Base-by-base conservation (phyloP, 2,329 filamentous ascomycete genomes). In the Colletotrichum camelliae region DNA sequence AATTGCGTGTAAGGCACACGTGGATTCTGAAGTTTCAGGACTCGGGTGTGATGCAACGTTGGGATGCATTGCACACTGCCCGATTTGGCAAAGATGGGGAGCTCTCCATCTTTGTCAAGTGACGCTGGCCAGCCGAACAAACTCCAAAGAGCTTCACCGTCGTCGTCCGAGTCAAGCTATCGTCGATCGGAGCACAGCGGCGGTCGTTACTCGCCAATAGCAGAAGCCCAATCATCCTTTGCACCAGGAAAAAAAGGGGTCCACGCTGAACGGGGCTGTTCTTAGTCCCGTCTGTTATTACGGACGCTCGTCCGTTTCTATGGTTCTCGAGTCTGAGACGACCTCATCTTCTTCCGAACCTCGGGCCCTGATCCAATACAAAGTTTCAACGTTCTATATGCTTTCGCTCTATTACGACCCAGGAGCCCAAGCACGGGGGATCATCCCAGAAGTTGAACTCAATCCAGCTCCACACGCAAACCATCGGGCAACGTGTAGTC, bases 91-190 rank as follows among this genome's bases (percentile, higher is more conserved):
- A 55, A 67, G 7, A 64, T 65, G 35, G 33, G 64, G 31, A 43
- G 24, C 29, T 74, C 35, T 66, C 9, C 18, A n/a, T 43, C 55
- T 33, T 43, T 52, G 71, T 75, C 57, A 37, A 72, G 31, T 43
- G 68, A 61, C 10, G 60, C 67, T 52, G 24, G 67, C 35, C 16
- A 37, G 58, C 60, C 15, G 37, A 64, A 24, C 52, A 68, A 18
- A 61, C 21, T 18, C 33, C 24, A 4, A 31, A 43, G 39, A 64
- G 70, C 43, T 72, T 61, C 70, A 24, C 43, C 57, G 18, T 68
- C 58, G 48, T 55, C 57, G 64, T 67, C 39, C 70, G 70, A 75
- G 73, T 75, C 73, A 75, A 75, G 73, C 57, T 75, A 57, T 35
- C 58, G 62, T 29, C 62, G 62, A 67, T 75, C 64, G 35, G 60